Base-by-base conservation (phyloP, 2,329 filamentous ascomycete genomes). In the Metarhizium rileyi region DNA sequence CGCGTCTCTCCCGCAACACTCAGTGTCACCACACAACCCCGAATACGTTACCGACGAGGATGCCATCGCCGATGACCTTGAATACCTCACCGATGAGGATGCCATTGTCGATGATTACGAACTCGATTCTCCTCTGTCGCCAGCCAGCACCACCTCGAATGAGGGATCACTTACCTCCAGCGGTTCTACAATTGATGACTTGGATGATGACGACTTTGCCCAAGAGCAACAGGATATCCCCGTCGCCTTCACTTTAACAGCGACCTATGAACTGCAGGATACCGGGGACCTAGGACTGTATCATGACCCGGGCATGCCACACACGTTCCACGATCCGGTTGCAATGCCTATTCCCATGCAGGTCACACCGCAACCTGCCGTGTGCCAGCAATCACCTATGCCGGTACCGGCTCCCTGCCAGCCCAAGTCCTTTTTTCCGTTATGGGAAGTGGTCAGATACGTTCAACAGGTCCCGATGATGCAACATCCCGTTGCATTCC, bases 91-190 rank as follows among this genome's bases (percentile, higher is more conserved):
- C 55, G 67, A 64, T 56, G 74, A 77, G 65, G 64, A 74, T 52
- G 67, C 69, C 49, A 65, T 69, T 53, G 62, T 73, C 30, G 65
- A 70, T 48, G 66, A 70, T 54, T 66, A 70, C 55, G 69, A 73
- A 47, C 68, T 72, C 53, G 68, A 70, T 58, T 69, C 68, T 23
- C 69, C 75, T 26, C 66, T 74, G 43, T 79, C 77, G 2, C 74
- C 75, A n/a, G 65, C 70, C 18, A 70, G 72, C 2, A 75, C 72
- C 23, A 66, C 55, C 28, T 79, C 77, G 7, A 75, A 80, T 56
- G 73, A 77, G 55, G 77, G 75, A 26, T 80, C 77, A 22, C 68
- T 80, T 23, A 71, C 71, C 20, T 80, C 77, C n/a, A 75, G 70
- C 55, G 71, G 66, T 28, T 76, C 76, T 12, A 76, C 71, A 47